These are phyloP conservation scores for Aspergillus kassunensis DNA, from an alignment of 495 filamentous ascomycete species.

Conservation along the genomic window DNA sequence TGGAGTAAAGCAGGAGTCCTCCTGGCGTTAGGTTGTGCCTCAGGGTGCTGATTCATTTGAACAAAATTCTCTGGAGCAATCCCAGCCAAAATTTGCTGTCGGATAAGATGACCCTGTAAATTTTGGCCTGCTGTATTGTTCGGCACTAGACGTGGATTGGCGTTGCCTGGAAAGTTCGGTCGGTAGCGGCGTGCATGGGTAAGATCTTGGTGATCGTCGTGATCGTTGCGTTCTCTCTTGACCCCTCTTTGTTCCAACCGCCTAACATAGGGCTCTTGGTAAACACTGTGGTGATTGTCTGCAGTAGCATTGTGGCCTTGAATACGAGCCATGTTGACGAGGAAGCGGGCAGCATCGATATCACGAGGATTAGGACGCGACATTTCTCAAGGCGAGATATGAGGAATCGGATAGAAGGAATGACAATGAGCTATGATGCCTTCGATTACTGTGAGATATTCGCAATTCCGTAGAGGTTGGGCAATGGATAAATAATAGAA, in stretches of 20 bases:
- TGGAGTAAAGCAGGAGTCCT: constrained; percentile 15
- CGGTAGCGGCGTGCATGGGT: background rate
- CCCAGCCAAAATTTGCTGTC: constrained; percentile 29
- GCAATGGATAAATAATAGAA: too few relatives aligned
- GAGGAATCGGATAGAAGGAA: background rate
- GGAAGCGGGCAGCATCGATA: background rate
- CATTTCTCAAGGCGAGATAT: background rate
- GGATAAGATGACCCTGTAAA: constrained; percentile 30
- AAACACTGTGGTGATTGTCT: background rate
- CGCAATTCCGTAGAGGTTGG: too few relatives aligned
- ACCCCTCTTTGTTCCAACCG: background rate
- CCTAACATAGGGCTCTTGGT: background rate
- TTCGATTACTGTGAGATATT: background rate
- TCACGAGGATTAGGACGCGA: background rate
- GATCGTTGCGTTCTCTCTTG: background rate
- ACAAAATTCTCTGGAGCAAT: constrained; percentile 24
- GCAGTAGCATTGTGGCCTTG: background rate
- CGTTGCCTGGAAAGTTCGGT: background rate
- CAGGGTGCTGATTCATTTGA: constrained; percentile 10
- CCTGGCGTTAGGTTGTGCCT: background rate
- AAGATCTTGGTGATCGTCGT: background rate
- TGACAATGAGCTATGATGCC: background rate
- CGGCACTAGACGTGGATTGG: background rate
- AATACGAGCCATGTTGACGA: background rate
- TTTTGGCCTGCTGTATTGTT: background rate